Base-by-base conservation (phyloP, 2,329 filamentous ascomycete species). In the Cordyceps militaris region DNA sequence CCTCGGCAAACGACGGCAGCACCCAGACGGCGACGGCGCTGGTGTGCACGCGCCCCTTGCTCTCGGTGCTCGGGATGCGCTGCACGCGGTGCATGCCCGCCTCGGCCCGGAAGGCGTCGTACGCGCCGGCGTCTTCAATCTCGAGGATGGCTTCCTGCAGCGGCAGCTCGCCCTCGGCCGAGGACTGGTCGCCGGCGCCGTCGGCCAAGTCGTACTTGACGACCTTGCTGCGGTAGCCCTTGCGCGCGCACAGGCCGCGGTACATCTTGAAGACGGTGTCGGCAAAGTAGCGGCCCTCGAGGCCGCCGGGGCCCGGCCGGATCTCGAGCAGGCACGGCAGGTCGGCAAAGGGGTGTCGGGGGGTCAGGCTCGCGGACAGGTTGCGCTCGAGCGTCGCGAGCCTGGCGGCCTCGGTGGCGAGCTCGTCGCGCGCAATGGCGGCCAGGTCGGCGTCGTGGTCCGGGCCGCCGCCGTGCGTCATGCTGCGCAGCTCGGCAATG, bases 1-100 rank as follows among this genome's bases (percentile, higher is more conserved):
- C 73, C 24, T 84, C 79, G 0, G 89, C 85, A 57, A 97, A 87
- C 50, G 86, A 91, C 0, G 94, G 94, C 30, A 99, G 78, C 2
- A 99, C 91, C 80, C 96, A 88, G 0, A 99, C 89, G 6, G 89
- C 91, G 3, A 91, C 93, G 13, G 92, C 92, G 67, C 89, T 94
- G 11, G 94, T 99, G 71, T 99, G 94, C 16, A 91, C 94, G 28
- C 94, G 85, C 2, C 94, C 94, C 69, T 91, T 93, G 63, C 80
- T 89, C 71, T 99, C 94, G 0, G 94, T 99, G 11, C 86, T 86
- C 1, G 94, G 94, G 3, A 99, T 87, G 26, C 94, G 85, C 76
- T 99, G 94, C 0, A 99, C 94, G 28, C 94, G 84, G 70, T 99
- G 94, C 63, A 99, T 94, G 32, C 94, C 94, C 3, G 93, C 90